A percentile compares a stretch with the other conserved stretches of the same genome.
phyloP scores from a whole-genome alignment of 2,329 filamentous ascomycete genomes.

The Fusarium euwallaceae region DNA sequence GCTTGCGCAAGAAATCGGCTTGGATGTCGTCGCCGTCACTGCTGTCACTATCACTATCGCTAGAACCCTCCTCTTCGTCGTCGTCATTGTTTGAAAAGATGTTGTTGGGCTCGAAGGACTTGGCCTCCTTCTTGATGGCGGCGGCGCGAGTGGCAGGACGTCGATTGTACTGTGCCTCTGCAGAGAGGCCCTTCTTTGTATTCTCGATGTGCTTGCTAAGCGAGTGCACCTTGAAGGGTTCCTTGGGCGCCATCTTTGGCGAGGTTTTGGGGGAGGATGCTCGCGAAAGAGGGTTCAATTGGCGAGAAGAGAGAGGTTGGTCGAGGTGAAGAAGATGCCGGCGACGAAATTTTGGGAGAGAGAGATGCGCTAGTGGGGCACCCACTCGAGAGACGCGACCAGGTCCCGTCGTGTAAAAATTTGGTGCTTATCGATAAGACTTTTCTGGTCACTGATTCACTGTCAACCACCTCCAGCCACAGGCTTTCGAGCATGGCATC shows the following conservation, averaged over 20 bases:
- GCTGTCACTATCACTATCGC: slow-evolving; percentile 49
- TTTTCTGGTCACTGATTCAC: background rate
- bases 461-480: background rate
- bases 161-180: slow-evolving; percentile 52
- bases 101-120: slow-evolving; percentile 36
- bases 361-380: slow-evolving; percentile 40
- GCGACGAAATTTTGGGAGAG: slow-evolving; percentile 47
- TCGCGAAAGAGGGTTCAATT: slow-evolving; percentile 41
- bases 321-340: slow-evolving; percentile 37
- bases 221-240: slow-evolving; percentile 54
- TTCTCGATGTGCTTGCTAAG: slow-evolving; percentile 55
- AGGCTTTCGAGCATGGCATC: background rate
- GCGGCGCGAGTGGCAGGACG: slow-evolving; percentile 44
- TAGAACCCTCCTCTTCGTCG: slow-evolving; percentile 49
- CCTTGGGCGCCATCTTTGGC: slow-evolving; percentile 54
- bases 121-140: slow-evolving; percentile 50
- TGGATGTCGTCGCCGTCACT: slow-evolving; percentile 47
- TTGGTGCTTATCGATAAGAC: slow-evolving; percentile 12
- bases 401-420: slow-evolving; percentile 27
- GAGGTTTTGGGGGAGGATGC: slow-evolving; percentile 23
- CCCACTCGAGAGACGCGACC: slow-evolving; percentile 20
- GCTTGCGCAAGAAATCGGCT: slow-evolving; percentile 52
- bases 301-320: slow-evolving; percentile 26
- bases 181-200: slow-evolving; percentile 52
- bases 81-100: slow-evolving; percentile 51